These are phyloP conservation scores for Jaltomata sinuosa DNA, from an alignment of 257 asterid species.

Conservation along the genomic window DNA sequence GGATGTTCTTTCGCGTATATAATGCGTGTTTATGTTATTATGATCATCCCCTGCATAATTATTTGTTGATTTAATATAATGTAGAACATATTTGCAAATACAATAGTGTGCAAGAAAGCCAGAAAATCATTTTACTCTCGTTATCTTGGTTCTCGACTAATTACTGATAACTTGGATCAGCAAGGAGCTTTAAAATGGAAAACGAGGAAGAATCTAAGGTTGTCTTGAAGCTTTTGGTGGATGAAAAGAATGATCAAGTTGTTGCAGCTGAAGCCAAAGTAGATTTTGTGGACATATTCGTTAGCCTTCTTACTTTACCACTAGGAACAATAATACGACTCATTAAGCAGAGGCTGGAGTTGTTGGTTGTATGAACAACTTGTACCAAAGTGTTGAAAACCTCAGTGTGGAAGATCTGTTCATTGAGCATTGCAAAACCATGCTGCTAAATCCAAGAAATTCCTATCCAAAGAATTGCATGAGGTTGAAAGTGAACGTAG, in stretches of 20 bases:
- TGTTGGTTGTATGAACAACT: constrained; percentile 3
- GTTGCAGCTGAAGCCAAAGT: constrained; percentile 4
- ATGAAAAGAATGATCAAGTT: background rate
- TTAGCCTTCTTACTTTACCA: constrained; percentile 1
- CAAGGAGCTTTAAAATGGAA: background rate
- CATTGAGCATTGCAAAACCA: background rate
- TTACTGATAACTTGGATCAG: background rate
- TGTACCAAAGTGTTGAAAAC: constrained; percentile 1
- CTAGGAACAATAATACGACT: background rate
- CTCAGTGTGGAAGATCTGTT: background rate
- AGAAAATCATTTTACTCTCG: no score
- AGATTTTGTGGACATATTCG: constrained; percentile 1
- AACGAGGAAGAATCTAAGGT: background rate
- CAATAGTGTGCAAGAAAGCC: background rate
- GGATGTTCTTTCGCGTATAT: no score
- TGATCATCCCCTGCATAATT: background rate
- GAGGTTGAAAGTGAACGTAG: background rate
- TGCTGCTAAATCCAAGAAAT: background rate
- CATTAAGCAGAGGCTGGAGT: background rate
- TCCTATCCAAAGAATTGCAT: background rate
- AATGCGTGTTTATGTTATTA: background rate
- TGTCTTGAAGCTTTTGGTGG: background rate
- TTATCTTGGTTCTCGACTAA: background rate
- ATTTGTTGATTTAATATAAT: background rate
- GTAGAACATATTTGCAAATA: background rate